These are phyloP conservation scores for Niveomyces coronatus DNA, from an alignment of 2,329 filamentous ascomycete genomes.

Conservation along the genomic window DNA sequence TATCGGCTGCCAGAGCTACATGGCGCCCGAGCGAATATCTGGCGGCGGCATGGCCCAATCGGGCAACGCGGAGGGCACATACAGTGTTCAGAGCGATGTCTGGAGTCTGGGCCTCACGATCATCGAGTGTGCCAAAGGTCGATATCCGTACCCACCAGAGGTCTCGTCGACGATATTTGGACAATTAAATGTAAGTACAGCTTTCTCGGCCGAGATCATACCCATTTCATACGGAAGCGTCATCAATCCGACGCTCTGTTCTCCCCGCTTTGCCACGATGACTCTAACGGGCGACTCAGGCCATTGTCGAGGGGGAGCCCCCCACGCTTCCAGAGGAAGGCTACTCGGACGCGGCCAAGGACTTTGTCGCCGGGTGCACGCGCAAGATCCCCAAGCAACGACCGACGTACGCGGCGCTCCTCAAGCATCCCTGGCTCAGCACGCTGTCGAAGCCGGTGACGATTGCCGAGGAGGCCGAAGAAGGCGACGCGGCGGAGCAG, in stretches of 20 bases:
- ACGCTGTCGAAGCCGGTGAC: constrained; percentile 65
- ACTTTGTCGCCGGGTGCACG: constrained; percentile 82
- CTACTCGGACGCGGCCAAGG: constrained; percentile 69
- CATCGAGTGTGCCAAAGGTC: constrained; percentile 89
- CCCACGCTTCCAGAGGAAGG: constrained; percentile 70
- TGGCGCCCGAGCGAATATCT: constrained; percentile 93
- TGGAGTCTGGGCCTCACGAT: constrained; percentile 93
- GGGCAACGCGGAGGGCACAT: constrained; percentile 67
- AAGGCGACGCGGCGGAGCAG: constrained; percentile 29
- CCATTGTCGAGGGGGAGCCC: constrained; percentile 95
- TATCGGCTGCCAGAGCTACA: constrained; percentile 98
- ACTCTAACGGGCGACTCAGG: constrained; percentile 42
- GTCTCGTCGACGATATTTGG: constrained; percentile 98
- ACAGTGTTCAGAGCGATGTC: constrained; percentile 95
- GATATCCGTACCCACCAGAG: constrained; percentile 93
- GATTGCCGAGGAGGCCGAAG: constrained; percentile 60
- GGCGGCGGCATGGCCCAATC: constrained; percentile 69
- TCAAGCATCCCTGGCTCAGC: constrained; percentile 82
- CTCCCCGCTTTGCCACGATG: no score
- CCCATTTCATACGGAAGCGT: no score
- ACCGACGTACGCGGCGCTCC: constrained; percentile 86
- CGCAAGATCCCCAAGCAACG: constrained; percentile 87
- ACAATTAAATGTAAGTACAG: constrained; percentile 74
- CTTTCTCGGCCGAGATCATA: no score
- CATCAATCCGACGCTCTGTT: no score